Evolutionary conservation across 495 filamentous ascomycete genomes (phyloP).

Genomic region (Endocarpon pusillum): DNA sequence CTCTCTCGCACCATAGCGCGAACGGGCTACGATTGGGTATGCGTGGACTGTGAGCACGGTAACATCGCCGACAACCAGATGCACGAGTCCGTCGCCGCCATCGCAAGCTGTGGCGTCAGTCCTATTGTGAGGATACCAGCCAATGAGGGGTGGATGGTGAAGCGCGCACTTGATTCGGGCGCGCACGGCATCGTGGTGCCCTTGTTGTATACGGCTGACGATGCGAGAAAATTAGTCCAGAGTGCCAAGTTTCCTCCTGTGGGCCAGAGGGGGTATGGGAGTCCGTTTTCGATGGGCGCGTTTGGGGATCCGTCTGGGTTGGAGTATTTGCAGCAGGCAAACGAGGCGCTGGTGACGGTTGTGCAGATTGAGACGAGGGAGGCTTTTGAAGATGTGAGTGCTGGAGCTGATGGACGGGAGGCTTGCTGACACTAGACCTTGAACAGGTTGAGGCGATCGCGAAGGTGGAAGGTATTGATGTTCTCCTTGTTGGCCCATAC

Average conservation of each 20-base stretch:
- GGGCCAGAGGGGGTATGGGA: slow-evolving; percentile 43
- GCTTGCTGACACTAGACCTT: slow-evolving; percentile 2
- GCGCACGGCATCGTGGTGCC: slow-evolving; percentile 38
- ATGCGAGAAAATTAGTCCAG: slow-evolving; percentile 39
- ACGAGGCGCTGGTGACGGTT: slow-evolving; percentile 51
- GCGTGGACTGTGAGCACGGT: slow-evolving; percentile 64
- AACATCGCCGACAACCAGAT: slow-evolving; percentile 66
- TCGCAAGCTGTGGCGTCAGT: slow-evolving; percentile 45
- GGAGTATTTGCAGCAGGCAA: slow-evolving; percentile 61
- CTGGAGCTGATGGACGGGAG: not conserved
- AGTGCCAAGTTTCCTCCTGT: slow-evolving; percentile 47
- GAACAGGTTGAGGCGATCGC: slow-evolving; percentile 57
- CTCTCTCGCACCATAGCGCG: slow-evolving; percentile 49
- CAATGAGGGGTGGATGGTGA: slow-evolving; percentile 53
- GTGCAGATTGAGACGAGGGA: slow-evolving; percentile 72
- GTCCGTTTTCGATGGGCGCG: slow-evolving; percentile 44
- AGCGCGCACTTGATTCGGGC: slow-evolving; percentile 49
- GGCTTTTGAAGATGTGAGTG: slow-evolving; percentile 39
- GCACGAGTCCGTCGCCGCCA: slow-evolving; percentile 68
- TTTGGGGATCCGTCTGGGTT: slow-evolving; percentile 34
- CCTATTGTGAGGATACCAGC: slow-evolving; percentile 52
- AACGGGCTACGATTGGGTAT: slow-evolving; percentile 55
- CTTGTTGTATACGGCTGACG: slow-evolving; percentile 44
- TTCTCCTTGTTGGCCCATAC: slow-evolving; percentile 62
- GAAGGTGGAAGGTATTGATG: slow-evolving; percentile 49